Evolutionary conservation across 1,139 yeast genomes (phyloP), one percentile per base, ranked within the genome.

Genomic region (Yamadazyma atlantica): DNA sequence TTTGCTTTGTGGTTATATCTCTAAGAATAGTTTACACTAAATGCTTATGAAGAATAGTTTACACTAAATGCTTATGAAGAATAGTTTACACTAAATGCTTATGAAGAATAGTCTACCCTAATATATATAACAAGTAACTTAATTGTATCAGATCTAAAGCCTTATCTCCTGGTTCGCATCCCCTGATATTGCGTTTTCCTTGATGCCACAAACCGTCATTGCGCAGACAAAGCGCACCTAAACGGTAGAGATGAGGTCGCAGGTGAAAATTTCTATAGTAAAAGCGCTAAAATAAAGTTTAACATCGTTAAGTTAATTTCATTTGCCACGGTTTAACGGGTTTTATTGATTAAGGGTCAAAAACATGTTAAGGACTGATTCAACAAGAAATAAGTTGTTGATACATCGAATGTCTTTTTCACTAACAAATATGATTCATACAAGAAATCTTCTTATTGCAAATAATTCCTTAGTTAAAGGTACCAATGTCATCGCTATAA

Each of bases 211-310:
- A 19, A 19, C 22, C 9, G 8, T 9, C 9, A 19, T 19, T 23
- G 26, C 12, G 18, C 25, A 23, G 15, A 14, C 22, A 35, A 26
- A 10, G 11, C 26, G 26, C 26, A 8, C n/a, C 26, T 7, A 23
- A 23, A n/a, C n/a, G 11, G 48, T 47, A 23, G 53, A 48, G 34
- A 39, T 49, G 33, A 49, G 12, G 9, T 23, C 26, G 26, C 26
- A 23, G 26, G 26, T 23, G 26, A 23, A 23, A 23, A 23, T 23
- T 23, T 23, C 26, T 7, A 7, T 23, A 7, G 6, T 23, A 7
- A 7, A 7, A 7, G 9, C 9, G 26, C 26, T 23, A 23, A 19
- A 19, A 7, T 23, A 23, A 23, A 23, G 26, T 23, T 23, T 23
- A 23, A 23, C 11, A n/a, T n/a, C n/a, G n/a, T n/a, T n/a, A n/a